phyloP scores from a whole-genome alignment of 495 filamentous ascomycete species.

The Letharia columbiana region DNA sequence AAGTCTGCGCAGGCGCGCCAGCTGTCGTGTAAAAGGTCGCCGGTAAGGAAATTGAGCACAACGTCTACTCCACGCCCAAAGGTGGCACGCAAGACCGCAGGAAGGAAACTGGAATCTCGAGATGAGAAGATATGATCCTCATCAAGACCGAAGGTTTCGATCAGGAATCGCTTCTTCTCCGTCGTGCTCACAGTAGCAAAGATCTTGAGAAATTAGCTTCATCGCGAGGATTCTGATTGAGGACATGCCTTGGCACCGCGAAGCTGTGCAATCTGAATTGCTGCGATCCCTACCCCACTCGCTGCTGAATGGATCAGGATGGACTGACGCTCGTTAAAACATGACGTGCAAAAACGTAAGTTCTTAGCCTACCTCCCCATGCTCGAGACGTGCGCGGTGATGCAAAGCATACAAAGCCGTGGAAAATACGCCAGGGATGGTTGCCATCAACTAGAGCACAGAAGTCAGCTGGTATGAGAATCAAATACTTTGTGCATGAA shows the following conservation, averaged over 20 bases:
- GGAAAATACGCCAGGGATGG: constrained; percentile 26
- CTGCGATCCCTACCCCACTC: constrained; percentile 27
- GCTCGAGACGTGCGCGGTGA: constrained; percentile 27
- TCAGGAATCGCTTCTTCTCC: constrained; percentile 34
- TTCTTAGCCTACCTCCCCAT: too few species aligned
- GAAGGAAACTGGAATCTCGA: constrained; percentile 34
- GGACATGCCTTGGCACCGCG: too few species aligned
- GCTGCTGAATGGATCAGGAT: constrained; percentile 36
- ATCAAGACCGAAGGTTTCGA: constrained; percentile 28
- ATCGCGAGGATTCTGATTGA: too few species aligned
- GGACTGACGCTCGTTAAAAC: too few species aligned
- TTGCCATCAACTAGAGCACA: too few species aligned
- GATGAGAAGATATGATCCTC: constrained; percentile 42
- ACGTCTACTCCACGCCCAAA: constrained; percentile 43
- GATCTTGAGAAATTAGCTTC: too few species aligned
- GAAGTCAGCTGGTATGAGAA: too few species aligned
- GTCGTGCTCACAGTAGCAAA: constrained; percentile 39
- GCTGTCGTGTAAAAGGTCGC: constrained; percentile 39
- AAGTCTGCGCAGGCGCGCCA: constrained; percentile 46
- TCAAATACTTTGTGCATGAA: too few species aligned
- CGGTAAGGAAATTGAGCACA: constrained; percentile 44
- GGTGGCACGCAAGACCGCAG: constrained; percentile 38
- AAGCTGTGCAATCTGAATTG: not conserved
- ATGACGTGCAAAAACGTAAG: too few species aligned
- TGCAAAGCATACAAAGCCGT: constrained; percentile 32